Percentiles rank a stretch among this genome's conserved stretches.
Evolutionary conservation across 2,329 filamentous ascomycete genomes (phyloP).

Genomic region (Leptoxyphium fumago): DNA sequence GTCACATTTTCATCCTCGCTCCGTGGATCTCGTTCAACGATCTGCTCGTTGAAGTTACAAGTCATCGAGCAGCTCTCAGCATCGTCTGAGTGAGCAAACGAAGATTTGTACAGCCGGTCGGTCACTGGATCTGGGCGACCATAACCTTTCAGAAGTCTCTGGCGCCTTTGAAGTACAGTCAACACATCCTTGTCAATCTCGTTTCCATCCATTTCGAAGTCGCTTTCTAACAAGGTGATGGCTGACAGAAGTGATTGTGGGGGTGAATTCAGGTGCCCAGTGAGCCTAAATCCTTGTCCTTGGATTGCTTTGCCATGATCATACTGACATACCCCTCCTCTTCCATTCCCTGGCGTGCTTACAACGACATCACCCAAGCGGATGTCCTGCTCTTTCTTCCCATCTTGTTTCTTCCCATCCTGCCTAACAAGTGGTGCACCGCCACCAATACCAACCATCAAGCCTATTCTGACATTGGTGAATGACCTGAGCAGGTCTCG

Average conservation of each 20-base stretch:
- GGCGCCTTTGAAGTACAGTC: too few relatives aligned
- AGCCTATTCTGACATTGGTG: neutral
- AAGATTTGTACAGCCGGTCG: neutral
- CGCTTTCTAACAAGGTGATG: too few relatives aligned
- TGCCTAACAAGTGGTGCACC: conserved; percentile 8
- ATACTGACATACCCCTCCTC: conserved; percentile 15
- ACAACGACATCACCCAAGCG: conserved; percentile 17
- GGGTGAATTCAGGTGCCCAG: conserved; percentile 7
- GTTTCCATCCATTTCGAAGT: too few relatives aligned
- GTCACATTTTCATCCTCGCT: neutral
- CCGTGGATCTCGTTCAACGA: too few relatives aligned
- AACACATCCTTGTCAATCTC: neutral
- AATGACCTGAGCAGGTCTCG: conserved; percentile 1
- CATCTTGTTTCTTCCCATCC: too few relatives aligned
- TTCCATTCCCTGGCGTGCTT: conserved; percentile 6
- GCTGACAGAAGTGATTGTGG: conserved; percentile 4
- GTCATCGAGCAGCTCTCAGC: too few relatives aligned
- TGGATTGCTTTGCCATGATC: conserved; percentile 9
- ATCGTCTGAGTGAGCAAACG: neutral
- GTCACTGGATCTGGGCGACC: neutral
- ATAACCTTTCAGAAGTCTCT: neutral
- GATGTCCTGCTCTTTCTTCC: too few relatives aligned
- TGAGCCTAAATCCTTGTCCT: conserved; percentile 1
- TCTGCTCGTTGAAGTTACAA: neutral
- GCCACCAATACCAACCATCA: conserved; percentile 13